Evolutionary conservation across 345 rosid genomes (phyloP).

Genomic region (Erysimum cheiranthoides): DNA sequence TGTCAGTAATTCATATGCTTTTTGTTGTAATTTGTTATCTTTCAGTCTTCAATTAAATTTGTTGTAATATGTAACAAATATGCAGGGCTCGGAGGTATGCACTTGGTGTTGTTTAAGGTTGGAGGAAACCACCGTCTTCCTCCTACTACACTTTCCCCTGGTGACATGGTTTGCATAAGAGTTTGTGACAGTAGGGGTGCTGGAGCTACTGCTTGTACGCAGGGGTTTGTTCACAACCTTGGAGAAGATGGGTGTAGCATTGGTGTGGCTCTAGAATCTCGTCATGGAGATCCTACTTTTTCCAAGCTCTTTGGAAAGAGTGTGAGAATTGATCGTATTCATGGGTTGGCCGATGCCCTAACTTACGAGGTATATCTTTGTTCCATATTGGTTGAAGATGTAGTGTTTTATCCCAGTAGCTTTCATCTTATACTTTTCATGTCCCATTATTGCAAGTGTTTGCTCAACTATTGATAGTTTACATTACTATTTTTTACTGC

Average conservation of each 20-base stretch:
- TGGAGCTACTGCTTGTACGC: slow-evolving; percentile 82
- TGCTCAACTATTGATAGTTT: slow-evolving; percentile 21
- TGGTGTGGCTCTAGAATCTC: slow-evolving; percentile 89
- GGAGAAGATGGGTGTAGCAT: slow-evolving; percentile 98
- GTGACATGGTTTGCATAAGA: slow-evolving; percentile 98
- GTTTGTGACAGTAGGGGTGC: slow-evolving; percentile 88
- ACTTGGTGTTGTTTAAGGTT: slow-evolving; percentile 81
- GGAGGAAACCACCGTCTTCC: slow-evolving; percentile 90
- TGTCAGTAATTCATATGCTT: background rate
- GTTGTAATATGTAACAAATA: slow-evolving; percentile 22
- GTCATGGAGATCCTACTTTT: slow-evolving; percentile 96
- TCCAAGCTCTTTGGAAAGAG: slow-evolving; percentile 91
- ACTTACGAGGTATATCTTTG: slow-evolving; percentile 77
- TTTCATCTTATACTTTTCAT: background rate
- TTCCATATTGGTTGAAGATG: slow-evolving; percentile 7
- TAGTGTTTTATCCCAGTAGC: background rate
- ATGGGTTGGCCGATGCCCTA: slow-evolving; percentile 88
- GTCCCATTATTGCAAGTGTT: slow-evolving; percentile 10
- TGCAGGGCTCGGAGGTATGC: slow-evolving; percentile 96
- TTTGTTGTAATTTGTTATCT: slow-evolving; percentile 1
- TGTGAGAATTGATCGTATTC: slow-evolving; percentile 92
- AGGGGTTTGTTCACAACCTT: slow-evolving; percentile 91
- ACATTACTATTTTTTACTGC: background rate
- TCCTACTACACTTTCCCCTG: slow-evolving; percentile 93
- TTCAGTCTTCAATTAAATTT: slow-evolving; percentile 1